These are phyloP conservation scores for Colletotrichum tabaci DNA, from an alignment of 2,329 filamentous ascomycete species.

Conservation along the genomic window DNA sequence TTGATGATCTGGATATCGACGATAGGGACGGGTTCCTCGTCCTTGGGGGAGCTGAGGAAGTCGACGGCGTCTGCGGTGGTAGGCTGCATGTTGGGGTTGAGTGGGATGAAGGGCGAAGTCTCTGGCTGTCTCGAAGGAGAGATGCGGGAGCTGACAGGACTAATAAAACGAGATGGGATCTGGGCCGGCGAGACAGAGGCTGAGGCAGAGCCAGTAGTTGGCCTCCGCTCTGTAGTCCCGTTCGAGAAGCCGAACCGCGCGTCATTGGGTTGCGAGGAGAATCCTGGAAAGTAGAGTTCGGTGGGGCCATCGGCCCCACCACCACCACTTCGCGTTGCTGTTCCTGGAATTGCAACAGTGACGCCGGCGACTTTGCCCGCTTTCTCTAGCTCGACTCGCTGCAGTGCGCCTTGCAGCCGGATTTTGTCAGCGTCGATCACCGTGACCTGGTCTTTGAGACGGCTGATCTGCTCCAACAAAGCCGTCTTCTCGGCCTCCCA, in stretches of 20 bases:
- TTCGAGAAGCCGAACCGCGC: conserved; percentile 41
- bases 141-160: conserved; percentile 50
- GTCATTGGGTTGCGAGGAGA: conserved; percentile 46
- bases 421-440: conserved; percentile 56
- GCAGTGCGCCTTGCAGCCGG: conserved; percentile 38
- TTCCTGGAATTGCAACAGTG: conserved; percentile 40
- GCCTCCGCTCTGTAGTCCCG: conserved; percentile 37
- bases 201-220: conserved; percentile 42
- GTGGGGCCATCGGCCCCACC: conserved; percentile 42
- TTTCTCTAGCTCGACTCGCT: conserved; percentile 41
- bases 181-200: conserved; percentile 43
- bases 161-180: conserved; percentile 39
- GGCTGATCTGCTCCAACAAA: conserved; percentile 58
- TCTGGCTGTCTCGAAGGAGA: conserved; percentile 55
- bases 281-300: conserved; percentile 41
- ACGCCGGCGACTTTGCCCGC: conserved; percentile 43
- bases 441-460: conserved; percentile 57
- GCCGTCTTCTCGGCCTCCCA: conserved; percentile 63
- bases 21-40: conserved; percentile 58
- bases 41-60: conserved; percentile 53
- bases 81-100: conserved; percentile 62
- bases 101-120: conserved; percentile 55
- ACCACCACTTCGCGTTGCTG: conserved; percentile 29
- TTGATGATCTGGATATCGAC: conserved; percentile 73
- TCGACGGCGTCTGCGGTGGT: conserved; percentile 52